These are phyloP conservation scores for Nakazawaea ambrosiae DNA, from an alignment of 805 yeast genomes.

Conservation along the genomic window DNA sequence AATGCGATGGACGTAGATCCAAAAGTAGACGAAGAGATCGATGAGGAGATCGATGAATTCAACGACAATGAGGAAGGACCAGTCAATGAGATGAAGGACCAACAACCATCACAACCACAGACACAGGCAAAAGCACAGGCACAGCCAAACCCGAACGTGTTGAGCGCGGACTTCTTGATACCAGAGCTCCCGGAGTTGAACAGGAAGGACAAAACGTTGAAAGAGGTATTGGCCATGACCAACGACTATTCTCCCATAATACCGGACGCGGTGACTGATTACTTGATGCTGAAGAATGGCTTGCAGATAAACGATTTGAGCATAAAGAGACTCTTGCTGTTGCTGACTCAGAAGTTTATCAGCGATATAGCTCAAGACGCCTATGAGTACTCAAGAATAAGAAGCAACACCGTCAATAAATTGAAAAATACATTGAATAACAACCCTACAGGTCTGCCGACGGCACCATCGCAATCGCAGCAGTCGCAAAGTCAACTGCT, in stretches of 20 bases:
- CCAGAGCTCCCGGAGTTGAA: constrained; percentile 62
- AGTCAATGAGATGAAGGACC: neutral
- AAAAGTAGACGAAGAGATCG: constrained; percentile 7
- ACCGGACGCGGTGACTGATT: constrained; percentile 95
- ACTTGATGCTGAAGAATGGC: constrained; percentile 80
- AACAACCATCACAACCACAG: neutral
- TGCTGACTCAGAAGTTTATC: constrained; percentile 94
- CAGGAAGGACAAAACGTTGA: constrained; percentile 72
- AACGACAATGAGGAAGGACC: constrained; percentile 8
- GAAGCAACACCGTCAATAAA: constrained; percentile 79
- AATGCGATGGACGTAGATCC: constrained; percentile 7
- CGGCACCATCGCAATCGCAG: constrained; percentile 16
- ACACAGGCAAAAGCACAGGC: neutral
- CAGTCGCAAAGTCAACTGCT: constrained; percentile 1
- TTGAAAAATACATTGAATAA: constrained; percentile 68
- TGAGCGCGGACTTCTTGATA: constrained; percentile 18
- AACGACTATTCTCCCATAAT: constrained; percentile 93
- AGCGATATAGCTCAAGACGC: constrained; percentile 96
- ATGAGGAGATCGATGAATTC: constrained; percentile 10
- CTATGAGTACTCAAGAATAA: constrained; percentile 86
- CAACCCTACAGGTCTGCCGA: constrained; percentile 20
- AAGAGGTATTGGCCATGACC: constrained; percentile 82
- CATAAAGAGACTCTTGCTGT: constrained; percentile 76
- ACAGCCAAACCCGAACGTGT: neutral
- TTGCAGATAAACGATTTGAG: constrained; percentile 73